Evolutionary conservation across 2,329 filamentous ascomycete genomes (phyloP).

Genomic region (Alternaria brassicicola): DNA sequence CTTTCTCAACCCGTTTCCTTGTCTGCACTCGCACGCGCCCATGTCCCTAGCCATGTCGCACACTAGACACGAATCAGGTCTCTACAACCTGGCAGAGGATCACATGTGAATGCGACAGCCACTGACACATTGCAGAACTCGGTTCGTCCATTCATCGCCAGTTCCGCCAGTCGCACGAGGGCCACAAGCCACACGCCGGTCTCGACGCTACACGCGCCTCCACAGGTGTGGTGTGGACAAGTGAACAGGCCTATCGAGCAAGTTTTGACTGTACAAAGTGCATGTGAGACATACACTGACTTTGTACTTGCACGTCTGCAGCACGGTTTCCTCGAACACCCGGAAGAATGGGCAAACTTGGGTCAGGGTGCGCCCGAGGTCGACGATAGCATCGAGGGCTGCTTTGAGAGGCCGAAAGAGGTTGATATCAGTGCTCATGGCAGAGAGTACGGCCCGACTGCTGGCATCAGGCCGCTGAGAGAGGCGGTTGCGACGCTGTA

Average conservation of each 20-base stretch:
- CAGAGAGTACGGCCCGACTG: conserved; percentile 89
- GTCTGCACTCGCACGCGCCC: background rate
- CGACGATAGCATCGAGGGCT: conserved; percentile 88
- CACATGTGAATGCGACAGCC: background rate
- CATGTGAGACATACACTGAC: too few species aligned
- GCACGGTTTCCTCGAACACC: conserved; percentile 84
- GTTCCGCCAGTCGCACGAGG: conserved; percentile 88
- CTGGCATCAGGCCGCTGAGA: conserved; percentile 88
- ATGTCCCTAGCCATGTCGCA: conserved; percentile 4
- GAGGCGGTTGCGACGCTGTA: conserved; percentile 90
- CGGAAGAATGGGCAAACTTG: conserved; percentile 86
- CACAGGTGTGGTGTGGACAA: conserved; percentile 94
- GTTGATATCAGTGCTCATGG: conserved; percentile 80
- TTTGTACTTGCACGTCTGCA: too few species aligned
- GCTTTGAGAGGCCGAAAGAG: conserved; percentile 78
- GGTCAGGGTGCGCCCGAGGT: conserved; percentile 94
- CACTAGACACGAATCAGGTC: conserved; percentile 14
- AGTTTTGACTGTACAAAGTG: too few species aligned
- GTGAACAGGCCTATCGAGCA: too few species aligned
- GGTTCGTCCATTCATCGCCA: conserved; percentile 85
- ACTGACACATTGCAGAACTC: conserved; percentile 62
- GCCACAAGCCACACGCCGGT: conserved; percentile 87
- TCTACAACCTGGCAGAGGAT: background rate
- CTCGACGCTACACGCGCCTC: conserved; percentile 86
- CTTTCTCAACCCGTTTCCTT: background rate